Evolutionary conservation across 257 asterid genomes (phyloP), one percentile per base, ranked within the genome.

Genomic region (Ballota nigra): DNA sequence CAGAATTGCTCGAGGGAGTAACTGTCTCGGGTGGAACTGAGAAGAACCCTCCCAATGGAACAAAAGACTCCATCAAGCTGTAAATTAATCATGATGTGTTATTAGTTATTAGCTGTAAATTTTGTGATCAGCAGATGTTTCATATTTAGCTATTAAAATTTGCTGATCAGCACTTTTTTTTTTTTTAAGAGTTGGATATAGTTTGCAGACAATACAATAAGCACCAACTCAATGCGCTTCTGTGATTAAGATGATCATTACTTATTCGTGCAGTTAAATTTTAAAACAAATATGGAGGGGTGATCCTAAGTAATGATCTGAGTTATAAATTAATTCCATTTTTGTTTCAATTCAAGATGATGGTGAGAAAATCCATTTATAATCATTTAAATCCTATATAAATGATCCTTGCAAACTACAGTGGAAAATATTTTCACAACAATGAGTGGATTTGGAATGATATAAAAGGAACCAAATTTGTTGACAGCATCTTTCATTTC

Each of bases 11-110:
- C 52, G 74, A 71, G 45, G 87, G 74, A 49, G 77, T 84, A 51
- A 78, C 83, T 10, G 78, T 71, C 72, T 89, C 96, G 12, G 84
- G 75, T 67, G 92, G 88, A 64, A 83, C 66, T 24, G 98, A 83
- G 86, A 94, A 94, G 84, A 94, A 86, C 43, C 99, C 99, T 55
- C 97, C 98, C 83, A 91, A 70, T 9, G 99, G 99, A 77, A 94
- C 97, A 82, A 94, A 94, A 58, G 97, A 91, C 78, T 88, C 99
- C 97, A 91, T 91, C 88, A 94, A 91, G 78, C 99, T 91, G 97
- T 26, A 78, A 7, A 78, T 78, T 52, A 24, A 66, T 67, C 70
- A 73, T 8, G 51, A 53, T 55, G 59, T 20, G 57, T 47, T 56
- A 68, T 24, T n/a, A n/a, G n/a, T n/a, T n/a, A n/a, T n/a, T n/a